These are phyloP conservation scores for Entelexis paramagnoliae DNA, from an alignment of 1,139 yeast genomes.

Conservation along the genomic window DNA sequence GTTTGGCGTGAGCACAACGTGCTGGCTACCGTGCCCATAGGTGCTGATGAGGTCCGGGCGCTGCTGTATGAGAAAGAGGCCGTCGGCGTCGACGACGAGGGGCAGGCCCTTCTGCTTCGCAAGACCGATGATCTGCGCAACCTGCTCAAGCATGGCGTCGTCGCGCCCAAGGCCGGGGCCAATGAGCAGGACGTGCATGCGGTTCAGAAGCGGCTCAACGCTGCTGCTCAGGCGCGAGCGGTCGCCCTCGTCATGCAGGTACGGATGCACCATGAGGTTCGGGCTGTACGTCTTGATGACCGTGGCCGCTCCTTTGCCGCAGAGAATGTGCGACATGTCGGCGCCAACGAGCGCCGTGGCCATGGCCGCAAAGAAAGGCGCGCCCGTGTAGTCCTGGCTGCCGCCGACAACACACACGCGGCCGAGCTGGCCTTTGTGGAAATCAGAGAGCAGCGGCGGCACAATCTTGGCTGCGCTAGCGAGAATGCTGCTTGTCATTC, in stretches of 20 bases:
- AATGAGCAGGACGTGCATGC: conserved; percentile 71
- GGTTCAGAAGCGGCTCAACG: conserved; percentile 37
- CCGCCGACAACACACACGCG: conserved; percentile 85
- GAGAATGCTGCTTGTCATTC: not conserved
- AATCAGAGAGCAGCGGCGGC: conserved; percentile 64
- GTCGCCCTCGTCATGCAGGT: conserved; percentile 37
- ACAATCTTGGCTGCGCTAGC: conserved; percentile 40
- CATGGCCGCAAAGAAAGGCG: conserved; percentile 83
- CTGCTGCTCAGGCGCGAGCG: conserved; percentile 10
- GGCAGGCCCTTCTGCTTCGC: conserved; percentile 48
- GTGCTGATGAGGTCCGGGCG: conserved; percentile 47
- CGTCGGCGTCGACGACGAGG: conserved; percentile 82
- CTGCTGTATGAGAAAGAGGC: conserved; percentile 51
- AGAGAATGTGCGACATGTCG: conserved; percentile 77
- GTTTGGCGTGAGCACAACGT: conserved; percentile 78
- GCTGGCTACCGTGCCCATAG: conserved; percentile 18
- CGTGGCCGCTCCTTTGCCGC: conserved; percentile 67
- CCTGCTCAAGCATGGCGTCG: conserved; percentile 49
- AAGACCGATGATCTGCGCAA: conserved; percentile 48
- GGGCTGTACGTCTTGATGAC: conserved; percentile 85
- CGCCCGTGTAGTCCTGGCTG: conserved; percentile 92
- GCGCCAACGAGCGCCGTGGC: conserved; percentile 80
- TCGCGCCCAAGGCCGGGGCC: conserved; percentile 96
- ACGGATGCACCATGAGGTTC: conserved; percentile 93
- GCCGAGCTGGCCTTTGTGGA: conserved; percentile 93